phyloP scores from a whole-genome alignment of 2,329 filamentous ascomycete genomes.

The Xylariaceae sp. region DNA sequence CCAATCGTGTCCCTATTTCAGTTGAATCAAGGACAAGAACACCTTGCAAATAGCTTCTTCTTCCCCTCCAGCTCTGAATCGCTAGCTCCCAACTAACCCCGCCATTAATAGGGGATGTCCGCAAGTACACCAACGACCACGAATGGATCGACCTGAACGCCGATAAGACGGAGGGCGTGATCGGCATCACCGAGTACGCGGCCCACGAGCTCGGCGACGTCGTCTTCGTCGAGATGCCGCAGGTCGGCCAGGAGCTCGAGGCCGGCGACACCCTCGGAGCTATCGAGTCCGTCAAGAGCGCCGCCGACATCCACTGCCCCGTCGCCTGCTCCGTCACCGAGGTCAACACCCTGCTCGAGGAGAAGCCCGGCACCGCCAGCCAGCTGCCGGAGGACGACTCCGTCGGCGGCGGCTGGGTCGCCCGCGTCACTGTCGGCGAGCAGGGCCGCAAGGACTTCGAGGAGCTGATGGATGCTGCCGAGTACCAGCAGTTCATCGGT shows the following conservation, averaged over 20 bases:
- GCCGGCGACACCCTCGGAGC: conserved; percentile 84
- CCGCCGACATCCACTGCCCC: conserved; percentile 93
- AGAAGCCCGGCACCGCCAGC: conserved; percentile 85
- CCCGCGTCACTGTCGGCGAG: conserved; percentile 74
- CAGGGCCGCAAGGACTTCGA: conserved; percentile 63
- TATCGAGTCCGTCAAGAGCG: conserved; percentile 96
- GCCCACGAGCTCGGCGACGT: conserved; percentile 91
- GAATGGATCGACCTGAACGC: conserved; percentile 92
- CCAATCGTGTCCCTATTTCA: conserved; percentile 6
- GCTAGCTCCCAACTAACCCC: neutral
- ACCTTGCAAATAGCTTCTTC: neutral
- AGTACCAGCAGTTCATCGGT: conserved; percentile 70
- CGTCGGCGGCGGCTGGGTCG: conserved; percentile 82
- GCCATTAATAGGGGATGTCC: conserved; percentile 49
- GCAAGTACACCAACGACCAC: conserved; percentile 94
- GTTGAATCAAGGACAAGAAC: neutral
- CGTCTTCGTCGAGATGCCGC: conserved; percentile 92
- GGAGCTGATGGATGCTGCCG: conserved; percentile 67
- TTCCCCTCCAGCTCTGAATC: neutral
- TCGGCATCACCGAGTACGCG: conserved; percentile 87
- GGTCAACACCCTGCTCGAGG: conserved; percentile 70
- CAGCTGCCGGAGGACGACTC: conserved; percentile 75
- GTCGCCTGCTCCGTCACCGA: conserved; percentile 70
- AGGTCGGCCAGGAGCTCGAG: conserved; percentile 59
- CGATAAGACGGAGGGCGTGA: conserved; percentile 73